Evolutionary conservation across 148 eudicot genomes (phyloP).

Genomic region (Polygonum maritimum): DNA sequence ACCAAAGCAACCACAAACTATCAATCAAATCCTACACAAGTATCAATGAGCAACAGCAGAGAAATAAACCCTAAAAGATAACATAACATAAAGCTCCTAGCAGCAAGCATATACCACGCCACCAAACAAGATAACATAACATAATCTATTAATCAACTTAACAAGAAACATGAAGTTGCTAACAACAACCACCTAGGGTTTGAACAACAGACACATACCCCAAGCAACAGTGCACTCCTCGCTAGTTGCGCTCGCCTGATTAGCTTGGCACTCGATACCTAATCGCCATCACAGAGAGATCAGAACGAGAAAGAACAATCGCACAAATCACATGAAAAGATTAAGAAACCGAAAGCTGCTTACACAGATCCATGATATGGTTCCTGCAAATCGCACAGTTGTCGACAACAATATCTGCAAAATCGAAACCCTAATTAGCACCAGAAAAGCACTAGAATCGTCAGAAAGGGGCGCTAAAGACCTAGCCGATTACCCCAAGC

Average conservation of each 20-base stretch:
- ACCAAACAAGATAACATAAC: too few relatives aligned
- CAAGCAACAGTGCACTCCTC: slow-evolving; percentile 96
- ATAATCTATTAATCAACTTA: too few relatives aligned
- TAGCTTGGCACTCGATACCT: slow-evolving; percentile 97
- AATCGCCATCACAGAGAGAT: slow-evolving; percentile 1
- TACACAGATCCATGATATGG: slow-evolving; percentile 93
- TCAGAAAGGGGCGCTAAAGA: neutral
- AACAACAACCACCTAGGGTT: neutral
- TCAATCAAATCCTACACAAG: neutral
- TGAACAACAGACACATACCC: slow-evolving; percentile 42
- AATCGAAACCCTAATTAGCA: neutral
- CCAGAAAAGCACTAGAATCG: neutral
- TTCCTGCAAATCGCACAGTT: slow-evolving; percentile 91
- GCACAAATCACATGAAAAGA: neutral
- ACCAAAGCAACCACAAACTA: neutral
- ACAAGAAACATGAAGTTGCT: neutral
- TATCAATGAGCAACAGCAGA: neutral
- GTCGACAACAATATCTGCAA: slow-evolving; percentile 78
- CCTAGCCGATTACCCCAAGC: slow-evolving; percentile 63
- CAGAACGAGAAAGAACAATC: neutral
- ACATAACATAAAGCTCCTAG: too few relatives aligned
- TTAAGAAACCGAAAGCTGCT: slow-evolving; percentile 12
- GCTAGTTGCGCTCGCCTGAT: slow-evolving; percentile 90
- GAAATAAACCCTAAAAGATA: neutral
- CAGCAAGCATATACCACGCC: too few relatives aligned